Conservation (phyloP, 2,329 filamentous ascomycete species). For the Teratosphaeriaceae sp. region DNA sequence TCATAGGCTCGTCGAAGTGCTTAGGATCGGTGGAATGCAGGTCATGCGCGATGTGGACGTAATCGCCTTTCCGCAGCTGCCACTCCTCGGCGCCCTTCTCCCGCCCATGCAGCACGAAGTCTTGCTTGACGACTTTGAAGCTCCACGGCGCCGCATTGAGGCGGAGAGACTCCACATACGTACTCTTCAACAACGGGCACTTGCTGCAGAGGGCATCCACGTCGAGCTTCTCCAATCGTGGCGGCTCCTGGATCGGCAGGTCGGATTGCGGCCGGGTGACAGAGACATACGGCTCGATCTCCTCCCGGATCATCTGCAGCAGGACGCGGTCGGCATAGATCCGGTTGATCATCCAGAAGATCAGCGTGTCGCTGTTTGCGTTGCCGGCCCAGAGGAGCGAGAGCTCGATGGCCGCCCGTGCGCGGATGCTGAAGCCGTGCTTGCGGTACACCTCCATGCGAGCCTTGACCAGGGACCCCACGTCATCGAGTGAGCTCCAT, state of each 20-base stretch:
- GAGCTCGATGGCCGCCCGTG: slow-evolving; percentile 35
- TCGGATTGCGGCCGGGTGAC: slow-evolving; percentile 25
- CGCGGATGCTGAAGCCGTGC: slow-evolving; percentile 24
- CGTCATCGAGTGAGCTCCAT: slow-evolving; percentile 29
- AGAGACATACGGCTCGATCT: slow-evolving; percentile 27
- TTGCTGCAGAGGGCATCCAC: slow-evolving; percentile 26
- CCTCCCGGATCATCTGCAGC: slow-evolving; percentile 27
- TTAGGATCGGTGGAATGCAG: slow-evolving; percentile 31
- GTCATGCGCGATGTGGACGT: slow-evolving; percentile 31
- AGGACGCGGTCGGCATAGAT: slow-evolving; percentile 29
- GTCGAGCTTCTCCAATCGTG: slow-evolving; percentile 26
- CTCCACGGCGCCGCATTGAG: slow-evolving; percentile 31
- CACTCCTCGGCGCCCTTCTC: slow-evolving; percentile 29
- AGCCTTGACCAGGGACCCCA: slow-evolving; percentile 28
- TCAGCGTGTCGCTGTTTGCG: slow-evolving; percentile 45
- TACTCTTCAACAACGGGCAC: slow-evolving; percentile 32
- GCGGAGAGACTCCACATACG: slow-evolving; percentile 32
- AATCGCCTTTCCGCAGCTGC: slow-evolving; percentile 29
- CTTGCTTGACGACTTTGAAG: slow-evolving; percentile 28
- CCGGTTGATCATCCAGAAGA: slow-evolving; percentile 34
- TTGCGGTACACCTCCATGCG: slow-evolving; percentile 27
- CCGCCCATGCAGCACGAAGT: slow-evolving; percentile 29
- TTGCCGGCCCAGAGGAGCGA: slow-evolving; percentile 51
- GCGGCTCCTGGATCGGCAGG: slow-evolving; percentile 28
- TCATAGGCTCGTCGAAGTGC: slow-evolving; percentile 27